Conservation (phyloP, 148 eudicot species). For the Rheum nobile region DNA sequence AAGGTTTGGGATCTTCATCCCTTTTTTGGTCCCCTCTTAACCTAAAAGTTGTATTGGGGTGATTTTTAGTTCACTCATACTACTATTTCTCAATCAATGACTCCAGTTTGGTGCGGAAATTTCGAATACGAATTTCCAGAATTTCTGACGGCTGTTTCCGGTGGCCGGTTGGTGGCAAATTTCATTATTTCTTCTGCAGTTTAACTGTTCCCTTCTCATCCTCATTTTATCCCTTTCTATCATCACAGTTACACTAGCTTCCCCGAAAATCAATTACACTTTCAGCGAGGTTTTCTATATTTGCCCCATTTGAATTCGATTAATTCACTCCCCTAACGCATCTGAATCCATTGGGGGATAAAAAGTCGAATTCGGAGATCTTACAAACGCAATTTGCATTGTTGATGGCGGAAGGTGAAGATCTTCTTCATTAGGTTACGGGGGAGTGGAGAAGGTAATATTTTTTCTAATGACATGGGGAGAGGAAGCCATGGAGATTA, state of each 20-base stretch:
- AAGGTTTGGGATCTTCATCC: neutral
- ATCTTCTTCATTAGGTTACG: neutral
- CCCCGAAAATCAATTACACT: neutral
- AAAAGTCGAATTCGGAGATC: neutral
- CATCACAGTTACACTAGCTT: too few relatives aligned
- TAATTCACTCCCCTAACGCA: neutral
- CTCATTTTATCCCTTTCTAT: neutral
- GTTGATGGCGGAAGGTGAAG: conserved; percentile 2
- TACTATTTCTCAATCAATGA: neutral
- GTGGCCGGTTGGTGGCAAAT: neutral
- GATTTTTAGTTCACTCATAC: neutral
- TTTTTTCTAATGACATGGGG: conserved; percentile 38
- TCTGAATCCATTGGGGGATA: neutral
- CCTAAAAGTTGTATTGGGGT: neutral
- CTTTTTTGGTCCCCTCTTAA: neutral
- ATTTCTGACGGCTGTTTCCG: conserved; percentile 1
- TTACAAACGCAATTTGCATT: neutral
- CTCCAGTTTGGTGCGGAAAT: neutral
- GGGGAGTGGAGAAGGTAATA: conserved; percentile 2
- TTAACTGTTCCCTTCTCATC: neutral
- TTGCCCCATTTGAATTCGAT: neutral
- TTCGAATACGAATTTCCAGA: neutral
- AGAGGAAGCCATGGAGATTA: conserved; percentile 57
- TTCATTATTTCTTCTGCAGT: neutral
- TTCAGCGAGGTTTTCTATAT: neutral